Evolutionary conservation across 2,329 filamentous ascomycete genomes (phyloP).

Genomic region (Epichloe hybrida): DNA sequence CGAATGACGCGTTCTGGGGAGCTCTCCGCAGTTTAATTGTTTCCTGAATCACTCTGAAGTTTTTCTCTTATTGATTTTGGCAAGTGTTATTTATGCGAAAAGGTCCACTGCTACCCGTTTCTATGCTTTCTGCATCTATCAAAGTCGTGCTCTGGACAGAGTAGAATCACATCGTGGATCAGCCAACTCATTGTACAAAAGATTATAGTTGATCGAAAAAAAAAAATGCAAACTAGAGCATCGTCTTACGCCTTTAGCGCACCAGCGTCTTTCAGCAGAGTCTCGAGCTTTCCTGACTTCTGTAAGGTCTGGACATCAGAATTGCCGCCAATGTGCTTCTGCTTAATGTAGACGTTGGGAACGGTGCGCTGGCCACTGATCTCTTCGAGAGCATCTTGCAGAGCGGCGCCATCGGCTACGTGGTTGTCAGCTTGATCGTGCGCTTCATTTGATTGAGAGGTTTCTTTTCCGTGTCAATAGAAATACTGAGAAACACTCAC

Average conservation of each 20-base stretch:
- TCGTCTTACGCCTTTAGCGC: conserved; percentile 28
- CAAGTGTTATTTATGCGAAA: neutral
- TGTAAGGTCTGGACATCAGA: conserved; percentile 62
- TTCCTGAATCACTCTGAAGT: no score
- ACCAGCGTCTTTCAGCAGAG: conserved; percentile 28
- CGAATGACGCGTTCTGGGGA: no score
- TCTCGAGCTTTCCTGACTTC: conserved; percentile 24
- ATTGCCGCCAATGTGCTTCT: conserved; percentile 94
- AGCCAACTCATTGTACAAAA: neutral
- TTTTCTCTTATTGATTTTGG: neutral
- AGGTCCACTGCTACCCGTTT: neutral
- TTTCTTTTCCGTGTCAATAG: no score
- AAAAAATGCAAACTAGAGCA: neutral
- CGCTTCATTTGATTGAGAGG: neutral
- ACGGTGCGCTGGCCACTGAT: conserved; percentile 79
- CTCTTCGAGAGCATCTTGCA: conserved; percentile 72
- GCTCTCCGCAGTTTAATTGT: no score
- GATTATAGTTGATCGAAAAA: neutral
- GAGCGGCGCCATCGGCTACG: conserved; percentile 63
- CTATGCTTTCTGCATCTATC: neutral
- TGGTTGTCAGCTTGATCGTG: neutral
- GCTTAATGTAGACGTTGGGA: conserved; percentile 85
- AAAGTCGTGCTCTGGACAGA: conserved; percentile 3
- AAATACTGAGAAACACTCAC: conserved; percentile 36
- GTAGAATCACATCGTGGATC: neutral